Conservation (phyloP, 2,329 filamentous ascomycete genomes). For the Cercospora janseana region DNA sequence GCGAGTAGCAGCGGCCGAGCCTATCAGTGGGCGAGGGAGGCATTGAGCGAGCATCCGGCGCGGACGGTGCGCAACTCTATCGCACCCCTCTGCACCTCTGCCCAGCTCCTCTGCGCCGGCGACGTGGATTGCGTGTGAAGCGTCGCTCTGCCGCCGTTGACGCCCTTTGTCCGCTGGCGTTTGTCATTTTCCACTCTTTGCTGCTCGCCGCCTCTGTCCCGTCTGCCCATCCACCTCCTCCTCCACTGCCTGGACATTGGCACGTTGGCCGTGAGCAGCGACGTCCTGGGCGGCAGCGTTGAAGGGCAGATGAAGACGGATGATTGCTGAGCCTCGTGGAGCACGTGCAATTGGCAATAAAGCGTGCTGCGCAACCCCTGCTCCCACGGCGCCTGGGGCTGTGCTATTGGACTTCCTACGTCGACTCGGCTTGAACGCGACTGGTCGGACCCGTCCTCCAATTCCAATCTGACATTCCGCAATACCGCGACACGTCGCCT, state of each 20-base stretch:
- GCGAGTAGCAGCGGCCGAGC: neutral
- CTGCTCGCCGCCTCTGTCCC: neutral
- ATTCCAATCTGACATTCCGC: slow-evolving; percentile 12
- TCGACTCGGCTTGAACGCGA: neutral
- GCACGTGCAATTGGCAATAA: slow-evolving; percentile 13
- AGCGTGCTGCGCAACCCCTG: slow-evolving; percentile 7
- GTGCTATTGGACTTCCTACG: neutral
- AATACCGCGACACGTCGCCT: neutral
- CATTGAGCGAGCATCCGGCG: neutral
- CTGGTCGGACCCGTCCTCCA: neutral
- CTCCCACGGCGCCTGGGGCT: neutral
- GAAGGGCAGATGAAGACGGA: neutral
- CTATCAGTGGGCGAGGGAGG: slow-evolving; percentile 1
- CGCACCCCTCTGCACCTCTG: neutral
- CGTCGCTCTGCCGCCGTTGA: neutral
- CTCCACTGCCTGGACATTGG: neutral
- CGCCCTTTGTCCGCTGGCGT: neutral
- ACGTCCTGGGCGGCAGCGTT: neutral
- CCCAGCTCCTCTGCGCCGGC: neutral
- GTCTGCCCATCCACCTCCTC: no score
- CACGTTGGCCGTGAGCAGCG: neutral
- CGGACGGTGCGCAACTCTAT: slow-evolving; percentile 13
- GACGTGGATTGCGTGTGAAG: neutral
- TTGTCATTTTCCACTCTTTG: slow-evolving; percentile 10
- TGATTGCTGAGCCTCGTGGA: neutral